phyloP scores from a whole-genome alignment of 148 eudicot species.

The Polygonum aviculare region DNA sequence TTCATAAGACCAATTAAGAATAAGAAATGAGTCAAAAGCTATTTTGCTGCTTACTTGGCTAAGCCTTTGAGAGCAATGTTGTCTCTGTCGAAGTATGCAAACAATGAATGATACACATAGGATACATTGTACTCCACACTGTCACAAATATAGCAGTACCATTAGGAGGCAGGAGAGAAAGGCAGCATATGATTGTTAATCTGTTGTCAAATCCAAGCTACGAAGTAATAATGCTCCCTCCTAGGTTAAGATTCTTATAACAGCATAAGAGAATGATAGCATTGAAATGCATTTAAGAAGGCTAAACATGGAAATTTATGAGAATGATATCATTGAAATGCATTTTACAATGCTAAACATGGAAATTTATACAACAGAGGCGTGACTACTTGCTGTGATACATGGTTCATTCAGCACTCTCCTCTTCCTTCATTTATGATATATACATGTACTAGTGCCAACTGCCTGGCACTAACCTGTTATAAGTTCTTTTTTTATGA shows the following conservation, averaged over 20 bases:
- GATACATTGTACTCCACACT: conserved; percentile 90
- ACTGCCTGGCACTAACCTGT: neutral
- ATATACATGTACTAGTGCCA: neutral
- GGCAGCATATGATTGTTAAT: neutral
- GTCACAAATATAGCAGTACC: conserved; percentile 13
- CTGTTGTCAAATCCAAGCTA: neutral
- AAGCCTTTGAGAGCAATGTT: conserved; percentile 76
- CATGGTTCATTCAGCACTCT: neutral
- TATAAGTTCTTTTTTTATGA: neutral
- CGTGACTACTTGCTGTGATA: neutral
- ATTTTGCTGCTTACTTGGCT: conserved; percentile 53
- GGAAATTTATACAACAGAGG: neutral
- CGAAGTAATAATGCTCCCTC: neutral
- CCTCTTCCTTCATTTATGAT: neutral
- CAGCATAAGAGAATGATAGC: neutral
- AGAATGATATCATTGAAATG: neutral
- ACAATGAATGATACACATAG: conserved; percentile 75
- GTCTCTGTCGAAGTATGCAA: conserved; percentile 81
- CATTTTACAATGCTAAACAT: no score
- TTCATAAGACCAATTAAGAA: neutral
- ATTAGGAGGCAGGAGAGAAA: neutral
- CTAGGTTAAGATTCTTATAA: neutral
- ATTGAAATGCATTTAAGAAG: no score
- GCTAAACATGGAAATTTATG: no score
- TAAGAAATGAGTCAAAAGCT: neutral